Percentiles rank a stretch among this genome's conserved stretches.
Conservation (phyloP, 441 rosid species). For the Erodium moschatum region DNA sequence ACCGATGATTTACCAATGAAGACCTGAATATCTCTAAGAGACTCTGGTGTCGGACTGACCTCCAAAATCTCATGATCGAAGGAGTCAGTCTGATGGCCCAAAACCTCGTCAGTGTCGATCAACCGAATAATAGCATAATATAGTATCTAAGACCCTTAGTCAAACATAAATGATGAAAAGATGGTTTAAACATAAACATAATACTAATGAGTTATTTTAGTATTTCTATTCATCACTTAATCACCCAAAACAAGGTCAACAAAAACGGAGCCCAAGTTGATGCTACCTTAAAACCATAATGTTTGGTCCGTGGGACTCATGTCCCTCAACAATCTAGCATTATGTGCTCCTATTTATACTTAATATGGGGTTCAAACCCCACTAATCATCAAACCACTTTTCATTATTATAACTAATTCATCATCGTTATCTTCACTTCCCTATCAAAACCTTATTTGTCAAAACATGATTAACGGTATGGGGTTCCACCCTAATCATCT, state of each 20-base stretch:
- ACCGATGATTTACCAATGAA: too few relatives aligned
- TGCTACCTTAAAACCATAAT: constrained; percentile 1
- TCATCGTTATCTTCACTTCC: neutral
- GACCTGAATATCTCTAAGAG: too few relatives aligned
- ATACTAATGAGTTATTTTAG: neutral
- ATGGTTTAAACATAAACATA: neutral
- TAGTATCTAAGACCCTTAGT: neutral
- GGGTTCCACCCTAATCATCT: too few relatives aligned
- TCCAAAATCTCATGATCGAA: too few relatives aligned
- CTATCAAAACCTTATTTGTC: neutral
- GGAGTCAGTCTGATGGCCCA: too few relatives aligned
- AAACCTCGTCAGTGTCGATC: too few relatives aligned
- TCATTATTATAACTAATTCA: neutral
- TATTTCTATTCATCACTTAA: neutral
- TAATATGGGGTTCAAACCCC: neutral
- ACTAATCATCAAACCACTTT: neutral
- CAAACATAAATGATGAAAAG: neutral
- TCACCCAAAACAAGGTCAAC: neutral
- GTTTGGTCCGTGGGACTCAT: neutral
- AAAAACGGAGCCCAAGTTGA: neutral
- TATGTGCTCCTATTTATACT: neutral
- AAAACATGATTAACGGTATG: neutral
- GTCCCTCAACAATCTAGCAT: neutral
- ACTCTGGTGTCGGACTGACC: too few relatives aligned
- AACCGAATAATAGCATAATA: neutral